Percentiles rank a stretch among this genome's conserved stretches.
These are phyloP conservation scores for Starmerella gropengiesseri DNA, from an alignment of 805 yeast species.

Conservation along the genomic window DNA sequence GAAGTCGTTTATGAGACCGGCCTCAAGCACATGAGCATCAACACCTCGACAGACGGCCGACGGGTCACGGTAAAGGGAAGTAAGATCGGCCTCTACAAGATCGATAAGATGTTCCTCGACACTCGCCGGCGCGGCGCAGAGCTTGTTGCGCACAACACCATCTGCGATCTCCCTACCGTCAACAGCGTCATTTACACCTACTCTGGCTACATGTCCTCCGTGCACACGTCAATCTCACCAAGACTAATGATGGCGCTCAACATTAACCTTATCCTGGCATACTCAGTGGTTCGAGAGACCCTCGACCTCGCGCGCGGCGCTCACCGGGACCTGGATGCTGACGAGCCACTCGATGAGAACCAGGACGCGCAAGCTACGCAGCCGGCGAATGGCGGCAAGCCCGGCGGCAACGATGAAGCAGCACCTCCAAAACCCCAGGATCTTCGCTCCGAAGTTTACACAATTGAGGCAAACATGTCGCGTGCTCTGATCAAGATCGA, in stretches of 20 bases:
- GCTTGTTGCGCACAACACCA: conserved; percentile 2
- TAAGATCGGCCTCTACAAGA: conserved; percentile 16
- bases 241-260: conserved; percentile 17
- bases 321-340: not conserved
- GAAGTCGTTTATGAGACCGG: conserved; percentile 11
- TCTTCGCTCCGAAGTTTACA: conserved; percentile 2
- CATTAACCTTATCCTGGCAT: conserved; percentile 24
- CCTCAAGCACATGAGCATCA: not conserved
- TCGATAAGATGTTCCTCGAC: conserved; percentile 15
- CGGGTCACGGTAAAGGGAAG: conserved; percentile 7
- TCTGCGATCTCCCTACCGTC: conserved; percentile 16
- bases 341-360: not conserved
- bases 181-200: conserved; percentile 9
- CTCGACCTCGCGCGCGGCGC: conserved; percentile 17
- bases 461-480: conserved; percentile 5
- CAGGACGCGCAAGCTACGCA: no score
- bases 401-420: conserved; percentile 8
- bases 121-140: conserved; percentile 9
- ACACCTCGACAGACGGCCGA: conserved; percentile 21
- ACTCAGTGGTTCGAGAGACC: conserved; percentile 23
- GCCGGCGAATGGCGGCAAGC: not conserved
- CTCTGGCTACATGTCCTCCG: not conserved
- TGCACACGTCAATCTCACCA: conserved; percentile 15
- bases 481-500: conserved; percentile 31
- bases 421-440: not conserved